Conservation (phyloP, 2,329 filamentous ascomycete species). For the Penicillium sp. region DNA sequence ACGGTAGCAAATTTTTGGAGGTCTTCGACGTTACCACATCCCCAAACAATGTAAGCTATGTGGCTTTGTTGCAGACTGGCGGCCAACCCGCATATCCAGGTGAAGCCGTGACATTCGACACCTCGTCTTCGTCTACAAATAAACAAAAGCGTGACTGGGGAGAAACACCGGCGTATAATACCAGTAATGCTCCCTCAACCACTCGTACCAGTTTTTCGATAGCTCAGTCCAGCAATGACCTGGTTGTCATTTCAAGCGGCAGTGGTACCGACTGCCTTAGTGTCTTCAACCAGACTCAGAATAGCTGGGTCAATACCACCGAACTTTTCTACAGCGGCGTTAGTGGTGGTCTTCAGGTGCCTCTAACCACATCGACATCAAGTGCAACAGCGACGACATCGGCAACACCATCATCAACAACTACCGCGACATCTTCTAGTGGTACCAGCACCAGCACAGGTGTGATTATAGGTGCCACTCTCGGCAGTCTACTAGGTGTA, state of each 20-base stretch:
- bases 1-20: slow-evolving; percentile 74
- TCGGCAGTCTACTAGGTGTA: slow-evolving; percentile 76
- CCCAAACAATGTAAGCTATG: slow-evolving; percentile 70
- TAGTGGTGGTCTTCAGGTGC: slow-evolving; percentile 1
- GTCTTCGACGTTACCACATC: slow-evolving; percentile 70
- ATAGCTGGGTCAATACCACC: slow-evolving; percentile 73
- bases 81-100: slow-evolving; percentile 51
- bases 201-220: slow-evolving; percentile 68
- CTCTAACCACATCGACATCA: slow-evolving; percentile 27
- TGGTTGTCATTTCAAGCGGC: slow-evolving; percentile 77
- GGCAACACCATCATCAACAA: slow-evolving; percentile 28
- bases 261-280: slow-evolving; percentile 62
- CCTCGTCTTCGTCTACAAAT: slow-evolving; percentile 26
- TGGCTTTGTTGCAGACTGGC: slow-evolving; percentile 60
- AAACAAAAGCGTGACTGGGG: slow-evolving; percentile 50
- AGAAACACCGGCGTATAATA: slow-evolving; percentile 77
- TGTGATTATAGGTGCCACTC: slow-evolving; percentile 72
- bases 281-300: slow-evolving; percentile 72
- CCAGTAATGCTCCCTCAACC: slow-evolving; percentile 62
- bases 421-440: slow-evolving; percentile 15
- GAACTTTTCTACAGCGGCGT: slow-evolving; percentile 53
- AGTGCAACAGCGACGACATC: slow-evolving; percentile 24
- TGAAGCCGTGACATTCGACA: slow-evolving; percentile 43
- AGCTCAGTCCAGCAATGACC: slow-evolving; percentile 60
- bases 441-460: slow-evolving; percentile 32